phyloP scores from a whole-genome alignment of 2,329 filamentous ascomycete species.

The Coniochaeta sp. region DNA sequence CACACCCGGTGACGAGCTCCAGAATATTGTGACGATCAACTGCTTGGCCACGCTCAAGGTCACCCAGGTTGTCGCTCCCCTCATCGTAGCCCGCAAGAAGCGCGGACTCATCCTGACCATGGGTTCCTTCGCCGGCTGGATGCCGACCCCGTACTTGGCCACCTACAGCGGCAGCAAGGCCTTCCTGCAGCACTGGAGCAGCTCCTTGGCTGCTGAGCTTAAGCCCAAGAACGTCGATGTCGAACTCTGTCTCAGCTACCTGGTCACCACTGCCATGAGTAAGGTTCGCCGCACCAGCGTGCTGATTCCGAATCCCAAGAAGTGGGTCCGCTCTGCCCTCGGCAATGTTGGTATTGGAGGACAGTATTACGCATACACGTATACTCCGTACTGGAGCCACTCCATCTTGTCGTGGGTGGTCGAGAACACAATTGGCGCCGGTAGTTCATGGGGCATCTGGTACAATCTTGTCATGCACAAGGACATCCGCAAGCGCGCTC shows the following conservation, averaged over 20 bases:
- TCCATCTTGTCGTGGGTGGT: conserved; percentile 81
- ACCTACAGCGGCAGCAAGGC: conserved; percentile 98
- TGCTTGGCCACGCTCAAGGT: conserved; percentile 83
- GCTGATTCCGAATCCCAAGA: conserved; percentile 71
- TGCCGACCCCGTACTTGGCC: conserved; percentile 84
- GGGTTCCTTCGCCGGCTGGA: conserved; percentile 91
- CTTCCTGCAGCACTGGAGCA: conserved; percentile 95
- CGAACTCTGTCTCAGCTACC: conserved; percentile 85
- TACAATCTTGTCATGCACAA: conserved; percentile 65
- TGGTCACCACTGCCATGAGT: conserved; percentile 94
- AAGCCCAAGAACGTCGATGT: conserved; percentile 75
- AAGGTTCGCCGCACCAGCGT: conserved; percentile 78
- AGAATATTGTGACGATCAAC: conserved; percentile 91
- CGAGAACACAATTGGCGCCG: conserved; percentile 47
- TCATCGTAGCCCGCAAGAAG: conserved; percentile 78
- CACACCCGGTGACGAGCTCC: conserved; percentile 71
- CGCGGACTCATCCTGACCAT: conserved; percentile 90
- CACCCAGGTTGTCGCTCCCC: conserved; percentile 76
- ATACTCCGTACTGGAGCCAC: conserved; percentile 91
- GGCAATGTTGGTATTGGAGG: conserved; percentile 75
- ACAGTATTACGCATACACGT: conserved; percentile 73
- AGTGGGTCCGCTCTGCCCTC: conserved; percentile 73
- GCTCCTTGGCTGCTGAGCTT: conserved; percentile 75
- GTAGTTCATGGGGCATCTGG: conserved; percentile 36
- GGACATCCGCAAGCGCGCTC: conserved; percentile 71